A percentile compares a stretch with the other conserved stretches of the same genome.
Evolutionary conservation across 2,329 filamentous ascomycete species (phyloP).

Genomic region (Penicillium hordei): DNA sequence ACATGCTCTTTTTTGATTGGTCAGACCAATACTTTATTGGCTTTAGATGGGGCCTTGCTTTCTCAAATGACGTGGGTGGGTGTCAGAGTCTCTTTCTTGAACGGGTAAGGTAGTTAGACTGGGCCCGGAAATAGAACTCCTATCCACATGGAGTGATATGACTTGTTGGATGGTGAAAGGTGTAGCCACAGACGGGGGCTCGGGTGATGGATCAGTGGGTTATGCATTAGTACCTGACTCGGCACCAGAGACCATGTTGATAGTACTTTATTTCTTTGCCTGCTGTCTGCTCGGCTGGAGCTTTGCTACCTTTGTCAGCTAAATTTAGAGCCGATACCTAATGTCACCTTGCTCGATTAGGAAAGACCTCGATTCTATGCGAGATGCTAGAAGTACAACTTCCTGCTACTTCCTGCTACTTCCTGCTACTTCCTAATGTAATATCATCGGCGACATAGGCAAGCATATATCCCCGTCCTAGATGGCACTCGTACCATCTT

Average conservation of each 20-base stretch:
- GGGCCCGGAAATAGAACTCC: neutral
- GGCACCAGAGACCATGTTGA: neutral
- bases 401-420: neutral
- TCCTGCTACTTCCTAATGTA: neutral
- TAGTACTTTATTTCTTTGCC: neutral
- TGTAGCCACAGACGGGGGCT: neutral
- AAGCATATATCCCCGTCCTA: neutral
- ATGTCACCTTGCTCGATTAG: neutral
- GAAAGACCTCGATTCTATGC: neutral
- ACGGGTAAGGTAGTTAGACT: neutral
- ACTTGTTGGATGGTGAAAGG: neutral
- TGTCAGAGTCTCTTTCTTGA: neutral
- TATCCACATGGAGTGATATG: neutral
- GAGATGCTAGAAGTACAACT: neutral
- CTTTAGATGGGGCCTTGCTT: neutral
- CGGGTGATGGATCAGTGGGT: neutral
- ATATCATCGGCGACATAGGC: neutral
- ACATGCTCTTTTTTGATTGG: neutral
- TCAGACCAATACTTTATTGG: neutral
- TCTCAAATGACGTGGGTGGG: neutral
- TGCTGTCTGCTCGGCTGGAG: neutral
- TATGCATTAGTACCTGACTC: constrained; percentile 7
- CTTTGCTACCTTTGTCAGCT: neutral
- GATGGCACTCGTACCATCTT: neutral
- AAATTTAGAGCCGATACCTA: neutral